Evolutionary conservation across 2,329 filamentous ascomycete species (phyloP).

Genomic region (Meredithiella fracta): DNA sequence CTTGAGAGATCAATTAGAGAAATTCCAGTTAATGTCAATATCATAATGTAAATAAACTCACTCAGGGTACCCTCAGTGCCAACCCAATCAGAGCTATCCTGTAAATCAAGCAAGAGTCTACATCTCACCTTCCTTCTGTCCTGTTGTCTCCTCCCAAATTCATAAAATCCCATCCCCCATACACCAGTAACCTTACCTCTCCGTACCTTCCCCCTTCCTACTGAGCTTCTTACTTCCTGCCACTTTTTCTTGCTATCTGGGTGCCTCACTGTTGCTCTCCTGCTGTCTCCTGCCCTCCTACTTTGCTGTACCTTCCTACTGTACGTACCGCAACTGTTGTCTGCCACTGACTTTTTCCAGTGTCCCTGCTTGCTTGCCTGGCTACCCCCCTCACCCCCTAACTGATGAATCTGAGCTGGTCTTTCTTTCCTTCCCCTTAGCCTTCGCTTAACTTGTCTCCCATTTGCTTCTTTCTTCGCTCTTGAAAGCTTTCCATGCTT

Average conservation of each 20-base stretch:
- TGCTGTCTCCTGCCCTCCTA: constrained; percentile 3
- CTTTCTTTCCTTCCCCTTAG: constrained; percentile 10
- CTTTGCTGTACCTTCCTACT: not conserved
- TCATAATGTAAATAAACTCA: not conserved
- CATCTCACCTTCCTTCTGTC: not conserved
- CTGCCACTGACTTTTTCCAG: too few relatives aligned
- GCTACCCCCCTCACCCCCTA: constrained; percentile 7
- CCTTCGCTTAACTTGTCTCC: constrained; percentile 12
- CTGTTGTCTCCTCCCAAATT: not conserved
- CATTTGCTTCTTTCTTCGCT: constrained; percentile 17
- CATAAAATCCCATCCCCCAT: not conserved
- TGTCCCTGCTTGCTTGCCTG: too few relatives aligned
- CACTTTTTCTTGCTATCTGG: not conserved
- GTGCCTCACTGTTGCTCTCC: not conserved
- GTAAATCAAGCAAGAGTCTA: not conserved
- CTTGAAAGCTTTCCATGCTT: constrained; percentile 23
- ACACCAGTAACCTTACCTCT: constrained; percentile 4
- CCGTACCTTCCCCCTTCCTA: constrained; percentile 2
- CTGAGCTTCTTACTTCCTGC: not conserved
- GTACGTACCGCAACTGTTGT: not conserved
- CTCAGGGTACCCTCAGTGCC: not conserved
- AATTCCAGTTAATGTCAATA: too few relatives aligned
- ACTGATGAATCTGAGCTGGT: constrained; percentile 5
- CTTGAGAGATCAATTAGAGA: too few relatives aligned
- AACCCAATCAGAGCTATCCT: not conserved